Conservation (phyloP, 1,139 yeast species). For the Saccharomyces hybrid region DNA sequence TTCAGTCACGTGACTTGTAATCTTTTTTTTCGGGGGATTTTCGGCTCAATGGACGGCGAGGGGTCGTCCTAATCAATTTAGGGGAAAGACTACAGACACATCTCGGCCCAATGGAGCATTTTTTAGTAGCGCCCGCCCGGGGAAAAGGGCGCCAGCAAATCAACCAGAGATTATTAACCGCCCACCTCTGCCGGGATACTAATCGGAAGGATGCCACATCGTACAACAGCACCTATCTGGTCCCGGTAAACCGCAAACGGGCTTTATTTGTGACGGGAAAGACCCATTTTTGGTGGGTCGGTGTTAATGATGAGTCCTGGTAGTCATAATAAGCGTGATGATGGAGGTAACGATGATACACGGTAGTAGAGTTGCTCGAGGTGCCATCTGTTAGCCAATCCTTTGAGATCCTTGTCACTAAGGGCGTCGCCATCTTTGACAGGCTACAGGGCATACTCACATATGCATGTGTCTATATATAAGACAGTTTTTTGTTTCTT, state of each 20-base stretch:
- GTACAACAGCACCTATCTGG: neutral
- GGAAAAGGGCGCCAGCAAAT: neutral
- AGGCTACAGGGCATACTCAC: too few species aligned
- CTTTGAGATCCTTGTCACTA: neutral
- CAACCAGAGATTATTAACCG: neutral
- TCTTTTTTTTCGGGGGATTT: neutral
- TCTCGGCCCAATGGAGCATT: neutral
- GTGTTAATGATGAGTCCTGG: neutral
- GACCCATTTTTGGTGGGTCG: neutral
- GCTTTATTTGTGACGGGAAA: neutral
- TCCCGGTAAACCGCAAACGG: constrained; percentile 1
- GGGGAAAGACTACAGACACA: neutral
- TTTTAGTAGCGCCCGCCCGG: neutral
- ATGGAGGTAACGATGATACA: neutral
- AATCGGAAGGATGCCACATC: neutral
- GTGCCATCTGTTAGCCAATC: neutral
- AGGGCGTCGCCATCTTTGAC: neutral
- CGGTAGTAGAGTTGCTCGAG: neutral
- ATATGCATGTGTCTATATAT: too few species aligned
- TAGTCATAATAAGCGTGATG: neutral
- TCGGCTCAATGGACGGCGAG: neutral
- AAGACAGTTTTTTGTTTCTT: too few species aligned
- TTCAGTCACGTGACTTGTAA: neutral
- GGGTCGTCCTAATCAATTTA: neutral
- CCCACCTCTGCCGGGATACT: neutral